Base-by-base conservation (phyloP, 371 early-diverging fungal species). In the Mortierella sp. region DNA sequence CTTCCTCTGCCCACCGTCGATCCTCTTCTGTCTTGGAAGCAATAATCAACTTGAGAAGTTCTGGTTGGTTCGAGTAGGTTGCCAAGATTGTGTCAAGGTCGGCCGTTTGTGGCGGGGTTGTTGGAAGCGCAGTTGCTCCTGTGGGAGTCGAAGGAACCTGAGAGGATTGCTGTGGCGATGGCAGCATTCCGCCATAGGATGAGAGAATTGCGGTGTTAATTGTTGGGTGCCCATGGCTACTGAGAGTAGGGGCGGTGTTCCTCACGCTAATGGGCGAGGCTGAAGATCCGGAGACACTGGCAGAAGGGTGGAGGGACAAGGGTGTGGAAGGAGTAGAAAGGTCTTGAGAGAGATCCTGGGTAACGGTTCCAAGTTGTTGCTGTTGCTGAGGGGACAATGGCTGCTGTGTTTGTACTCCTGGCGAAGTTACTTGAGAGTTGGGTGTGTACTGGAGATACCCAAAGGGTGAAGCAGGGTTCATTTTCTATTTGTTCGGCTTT, bases 21-120 rank as follows among this genome's bases (percentile, higher is more conserved):
- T 91, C 91, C 75, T 91, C 90, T 66, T 91, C 90, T 0, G 89
- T 89, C 79, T 89, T 91, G 64, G 89, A 87, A 22, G 86, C 83
- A 58, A 91, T 71, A 43, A 91, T 91, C 53, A 91, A 63, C 64
- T 89, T 89, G 9, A 91, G 69, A 4, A 91, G 83, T 40, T 91
- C 91, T n/a, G 91, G 91, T 63, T 89, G 87, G 40, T 85, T 75
- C 61, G 84, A 69, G 56, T 87, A 91, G 47, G 88, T 88, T 8
- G 88, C 83, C 26, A 91, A 77, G 32, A 91, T 78, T 15, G 89
- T 86, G 62, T 89, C 89, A 34, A 91, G 83, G 70, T 89, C 90
- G 6, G 75, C 70, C 6, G 59, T 70, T 32, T 78, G 79, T 43
- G 68, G 79, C 15, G 79, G 69, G 23, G 71, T 56, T 1, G 67